Conservation (phyloP, 345 rosid genomes). For the Kandelia obovata region DNA sequence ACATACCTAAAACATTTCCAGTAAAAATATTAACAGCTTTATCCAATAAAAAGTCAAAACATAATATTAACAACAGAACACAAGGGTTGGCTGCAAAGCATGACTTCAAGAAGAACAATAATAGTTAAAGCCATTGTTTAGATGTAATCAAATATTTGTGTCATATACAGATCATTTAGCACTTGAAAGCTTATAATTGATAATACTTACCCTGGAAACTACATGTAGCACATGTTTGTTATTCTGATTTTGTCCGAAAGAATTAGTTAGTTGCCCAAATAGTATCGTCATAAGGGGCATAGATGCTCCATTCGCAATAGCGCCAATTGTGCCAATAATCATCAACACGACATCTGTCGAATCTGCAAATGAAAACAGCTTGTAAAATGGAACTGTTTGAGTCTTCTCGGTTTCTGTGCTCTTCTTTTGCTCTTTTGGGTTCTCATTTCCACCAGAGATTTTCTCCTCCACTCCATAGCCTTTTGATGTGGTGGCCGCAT, state of each 20-base stretch:
- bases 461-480: slow-evolving; percentile 31
- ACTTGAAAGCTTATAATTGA: not conserved
- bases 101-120: not conserved
- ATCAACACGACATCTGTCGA: slow-evolving; percentile 54
- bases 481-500: slow-evolving; percentile 45
- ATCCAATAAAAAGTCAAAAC: too few relatives aligned
- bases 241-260: slow-evolving; percentile 65
- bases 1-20: too few relatives aligned
- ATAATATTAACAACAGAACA: too few relatives aligned
- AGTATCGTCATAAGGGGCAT: slow-evolving; percentile 77
- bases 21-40: too few relatives aligned
- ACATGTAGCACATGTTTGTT: slow-evolving; percentile 29
- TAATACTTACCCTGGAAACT: slow-evolving; percentile 52
- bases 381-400: slow-evolving; percentile 59
- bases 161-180: too few relatives aligned
- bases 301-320: slow-evolving; percentile 61
- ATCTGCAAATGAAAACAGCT: slow-evolving; percentile 77
- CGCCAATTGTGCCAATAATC: slow-evolving; percentile 65
- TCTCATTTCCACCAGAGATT: slow-evolving; percentile 13
- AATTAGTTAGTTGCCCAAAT: slow-evolving; percentile 58
- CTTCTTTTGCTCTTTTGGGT: slow-evolving; percentile 23
- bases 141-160: too few relatives aligned
- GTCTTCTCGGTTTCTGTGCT: slow-evolving; percentile 46
- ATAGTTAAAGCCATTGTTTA: not conserved
- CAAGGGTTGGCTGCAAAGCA: too few relatives aligned